Conservation (phyloP, 768 basidiomycete genomes). For the Mycena capillaripes region DNA sequence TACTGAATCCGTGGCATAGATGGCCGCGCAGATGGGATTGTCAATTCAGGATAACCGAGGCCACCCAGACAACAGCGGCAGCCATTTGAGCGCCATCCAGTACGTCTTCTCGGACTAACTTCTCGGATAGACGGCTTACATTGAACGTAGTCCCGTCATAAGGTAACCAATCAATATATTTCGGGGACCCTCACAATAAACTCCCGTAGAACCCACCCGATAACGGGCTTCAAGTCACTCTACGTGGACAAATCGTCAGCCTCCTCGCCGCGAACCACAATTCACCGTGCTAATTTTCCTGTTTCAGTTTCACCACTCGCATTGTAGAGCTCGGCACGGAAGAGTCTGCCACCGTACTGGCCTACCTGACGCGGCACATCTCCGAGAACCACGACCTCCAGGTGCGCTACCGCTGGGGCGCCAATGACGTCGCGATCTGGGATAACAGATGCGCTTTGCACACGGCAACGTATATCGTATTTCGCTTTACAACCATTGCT, state of each 20-base stretch:
- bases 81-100: slow-evolving; percentile 64
- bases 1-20: background rate
- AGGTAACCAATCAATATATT: background rate
- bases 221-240: slow-evolving; percentile 70
- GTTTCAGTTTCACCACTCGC: slow-evolving; percentile 63
- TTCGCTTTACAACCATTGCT: background rate
- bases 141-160: slow-evolving; percentile 57
- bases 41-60: slow-evolving; percentile 59
- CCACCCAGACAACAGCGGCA: slow-evolving; percentile 65
- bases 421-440: slow-evolving; percentile 71
- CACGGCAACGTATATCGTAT: slow-evolving; percentile 53
- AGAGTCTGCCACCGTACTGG: slow-evolving; percentile 64
- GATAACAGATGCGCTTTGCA: slow-evolving; percentile 68
- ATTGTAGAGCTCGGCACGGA: slow-evolving; percentile 66
- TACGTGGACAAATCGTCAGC: slow-evolving; percentile 64
- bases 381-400: slow-evolving; percentile 72
- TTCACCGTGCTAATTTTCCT: background rate
- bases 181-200: background rate
- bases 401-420: slow-evolving; percentile 63
- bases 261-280: background rate
- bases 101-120: slow-evolving; percentile 37
- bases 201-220: slow-evolving; percentile 59
- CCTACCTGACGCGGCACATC: slow-evolving; percentile 62
- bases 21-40: slow-evolving; percentile 18
- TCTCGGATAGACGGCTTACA: background rate